phyloP scores from a whole-genome alignment of 2,329 filamentous ascomycete species.

The Cadophora luteo-olivacea region DNA sequence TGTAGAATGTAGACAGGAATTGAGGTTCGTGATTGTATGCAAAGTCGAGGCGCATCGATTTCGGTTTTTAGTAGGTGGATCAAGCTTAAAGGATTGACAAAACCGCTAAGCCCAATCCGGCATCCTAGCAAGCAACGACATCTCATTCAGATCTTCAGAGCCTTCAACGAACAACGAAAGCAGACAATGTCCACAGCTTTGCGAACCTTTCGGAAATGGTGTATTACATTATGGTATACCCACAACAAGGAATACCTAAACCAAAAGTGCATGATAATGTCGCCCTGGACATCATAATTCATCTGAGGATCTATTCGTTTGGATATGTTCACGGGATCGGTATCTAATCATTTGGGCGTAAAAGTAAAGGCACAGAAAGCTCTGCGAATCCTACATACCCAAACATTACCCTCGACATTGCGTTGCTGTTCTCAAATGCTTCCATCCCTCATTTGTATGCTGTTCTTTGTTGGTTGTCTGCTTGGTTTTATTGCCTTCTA shows the following conservation, averaged over 20 bases:
- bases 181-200: neutral
- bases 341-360: neutral
- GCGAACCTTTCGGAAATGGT: too few species aligned
- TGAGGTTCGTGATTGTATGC: neutral
- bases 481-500: neutral
- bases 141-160: neutral
- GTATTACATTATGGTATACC: too few species aligned
- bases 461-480: neutral
- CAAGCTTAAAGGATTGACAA: neutral
- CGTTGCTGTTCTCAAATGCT: neutral
- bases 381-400: neutral
- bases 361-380: neutral
- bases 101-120: neutral
- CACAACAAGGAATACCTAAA: too few species aligned
- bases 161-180: neutral
- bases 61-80: too few species aligned
- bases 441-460: neutral
- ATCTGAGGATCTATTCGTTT: too few species aligned
- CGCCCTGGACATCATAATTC: too few species aligned
- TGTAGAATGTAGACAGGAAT: neutral
- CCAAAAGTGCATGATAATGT: too few species aligned
- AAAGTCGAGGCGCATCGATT: neutral
- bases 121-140: neutral
- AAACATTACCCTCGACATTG: neutral
- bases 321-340: too few species aligned